Evolutionary conservation across 1,284 basidiomycete species (phyloP), one percentile per base, ranked within the genome.

Genomic region (Exobasidium rhododendri): DNA sequence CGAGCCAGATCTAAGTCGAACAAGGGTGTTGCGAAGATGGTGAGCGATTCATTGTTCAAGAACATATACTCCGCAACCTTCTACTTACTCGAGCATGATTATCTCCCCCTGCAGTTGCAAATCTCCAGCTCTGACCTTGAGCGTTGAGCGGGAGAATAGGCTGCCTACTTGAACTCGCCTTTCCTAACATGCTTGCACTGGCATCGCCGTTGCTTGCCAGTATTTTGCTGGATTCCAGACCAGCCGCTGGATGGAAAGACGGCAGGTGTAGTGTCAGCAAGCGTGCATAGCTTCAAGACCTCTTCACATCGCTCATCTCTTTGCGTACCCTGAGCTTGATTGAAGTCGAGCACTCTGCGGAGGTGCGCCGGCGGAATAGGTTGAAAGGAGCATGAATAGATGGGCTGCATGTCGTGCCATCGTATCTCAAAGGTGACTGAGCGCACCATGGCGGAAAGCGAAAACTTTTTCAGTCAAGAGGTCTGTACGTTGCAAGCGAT

Each of bases 101-200:
- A 80, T 99, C 94, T 76, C 94, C 94, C 51, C 94, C 94, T 10
- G 89, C 93, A 0, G 96, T 97, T 0, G 94, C 94, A 7, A 98
- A 83, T 67, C 90, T 85, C 83, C 96, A 97, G 56, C 87, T 84
- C 62, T 83, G 82, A 2, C 81, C 81, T 13, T 81, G 81, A 20
- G 80, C 77, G 52, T 69, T 67, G 32, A 73, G 64, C 26, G 73
- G 69, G 0, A 22, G 53, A 58, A 31, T 62, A 32, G 44, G 55
- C 40, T 6, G 65, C 43, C 35, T 44, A 35, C 30, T 31, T 13
- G 14, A 20, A 30, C 45, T n/a, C 24, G 54, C 31, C 26, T 31
- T 53, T 4, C 11, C 44, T n/a, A 22, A 17, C 13, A 30, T 43
- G 28, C 50, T 56, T 7, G 58, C n/a, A 2, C 58, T 52, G 13